phyloP scores from a whole-genome alignment of 225 moss, liverwort and hornwort species.

The Bryum argenteum region DNA sequence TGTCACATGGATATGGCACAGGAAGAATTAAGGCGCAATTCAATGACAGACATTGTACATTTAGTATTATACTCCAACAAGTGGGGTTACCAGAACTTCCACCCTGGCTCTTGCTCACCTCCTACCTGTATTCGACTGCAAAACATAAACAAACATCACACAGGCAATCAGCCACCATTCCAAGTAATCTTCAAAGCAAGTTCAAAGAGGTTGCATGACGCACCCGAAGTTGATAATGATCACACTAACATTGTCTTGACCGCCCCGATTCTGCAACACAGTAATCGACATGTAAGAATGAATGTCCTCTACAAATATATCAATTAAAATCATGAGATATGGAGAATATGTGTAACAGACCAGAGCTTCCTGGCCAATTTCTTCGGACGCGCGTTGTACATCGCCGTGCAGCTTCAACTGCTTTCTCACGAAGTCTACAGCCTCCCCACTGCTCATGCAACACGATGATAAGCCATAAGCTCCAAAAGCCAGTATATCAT shows the following conservation, averaged over 20 bases:
- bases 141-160: conserved; percentile 15
- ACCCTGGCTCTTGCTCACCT: conserved; percentile 37
- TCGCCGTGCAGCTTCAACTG: conserved; percentile 76
- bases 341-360: conserved; percentile 36
- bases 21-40: conserved; percentile 23
- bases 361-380: conserved; percentile 81
- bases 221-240: conserved; percentile 84
- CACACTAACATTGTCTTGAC: conserved; percentile 82
- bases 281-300: neutral
- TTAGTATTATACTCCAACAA: neutral
- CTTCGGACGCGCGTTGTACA: conserved; percentile 77
- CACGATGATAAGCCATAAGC: neutral
- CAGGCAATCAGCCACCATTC: conserved; percentile 8
- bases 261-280: conserved; percentile 64
- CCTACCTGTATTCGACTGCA: conserved; percentile 37
- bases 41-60: conserved; percentile 29
- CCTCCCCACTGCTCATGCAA: conserved; percentile 66
- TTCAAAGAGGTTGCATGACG: neutral
- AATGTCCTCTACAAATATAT: neutral
- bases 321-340: neutral
- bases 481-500: neutral
- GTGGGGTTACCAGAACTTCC: conserved; percentile 51
- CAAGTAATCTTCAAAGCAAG: neutral
- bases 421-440: conserved; percentile 75
- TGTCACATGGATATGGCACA: conserved; percentile 13